Conservation (phyloP, 23 red algal genomes). For the Chondrus crispus region DNA sequence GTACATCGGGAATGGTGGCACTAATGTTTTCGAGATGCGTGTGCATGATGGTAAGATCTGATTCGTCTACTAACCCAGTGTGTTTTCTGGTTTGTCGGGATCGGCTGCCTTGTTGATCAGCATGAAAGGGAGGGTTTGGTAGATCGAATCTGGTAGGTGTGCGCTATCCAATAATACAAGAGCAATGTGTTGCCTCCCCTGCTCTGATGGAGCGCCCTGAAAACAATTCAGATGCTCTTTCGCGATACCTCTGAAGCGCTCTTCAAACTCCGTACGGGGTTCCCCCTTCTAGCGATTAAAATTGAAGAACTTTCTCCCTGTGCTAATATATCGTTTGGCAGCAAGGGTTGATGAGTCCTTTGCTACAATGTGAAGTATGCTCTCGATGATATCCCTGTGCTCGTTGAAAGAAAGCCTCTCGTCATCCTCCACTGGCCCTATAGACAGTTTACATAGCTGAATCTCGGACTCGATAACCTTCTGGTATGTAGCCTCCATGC, state of each 20-base stretch:
- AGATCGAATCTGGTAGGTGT: background rate
- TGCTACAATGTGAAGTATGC: background rate
- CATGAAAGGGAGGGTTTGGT: background rate
- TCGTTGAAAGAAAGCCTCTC: background rate
- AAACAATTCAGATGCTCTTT: background rate
- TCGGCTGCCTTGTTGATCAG: background rate
- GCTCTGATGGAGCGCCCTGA: background rate
- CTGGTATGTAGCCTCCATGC: background rate
- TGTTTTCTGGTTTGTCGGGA: no score
- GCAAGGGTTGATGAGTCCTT: background rate
- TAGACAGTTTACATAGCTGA: background rate
- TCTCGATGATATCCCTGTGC: background rate
- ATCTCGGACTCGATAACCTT: constrained; percentile 3
- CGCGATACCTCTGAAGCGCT: background rate
- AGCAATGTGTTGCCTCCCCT: constrained; percentile 17
- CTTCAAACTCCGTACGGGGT: background rate
- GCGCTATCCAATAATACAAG: background rate
- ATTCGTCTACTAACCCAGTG: no score
- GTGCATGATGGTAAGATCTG: no score
- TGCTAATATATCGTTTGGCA: background rate
- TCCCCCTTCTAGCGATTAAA: background rate
- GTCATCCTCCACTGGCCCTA: background rate
- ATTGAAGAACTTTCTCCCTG: background rate
- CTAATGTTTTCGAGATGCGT: no score
- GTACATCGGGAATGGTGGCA: no score